These are phyloP conservation scores for Penicillium hesseltinei DNA, from an alignment of 2,329 filamentous ascomycete genomes.

Conservation along the genomic window DNA sequence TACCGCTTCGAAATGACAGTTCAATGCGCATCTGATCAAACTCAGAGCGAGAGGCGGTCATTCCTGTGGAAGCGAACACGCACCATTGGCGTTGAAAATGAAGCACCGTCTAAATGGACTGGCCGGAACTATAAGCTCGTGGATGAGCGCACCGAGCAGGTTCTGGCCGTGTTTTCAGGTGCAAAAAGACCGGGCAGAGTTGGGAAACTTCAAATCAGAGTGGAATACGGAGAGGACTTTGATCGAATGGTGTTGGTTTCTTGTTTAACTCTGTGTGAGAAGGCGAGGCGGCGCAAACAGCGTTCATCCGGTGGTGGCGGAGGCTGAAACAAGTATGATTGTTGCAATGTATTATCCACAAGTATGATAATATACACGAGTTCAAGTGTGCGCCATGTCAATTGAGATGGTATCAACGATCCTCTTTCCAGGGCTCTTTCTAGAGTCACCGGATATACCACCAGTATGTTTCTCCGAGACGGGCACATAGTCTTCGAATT, in stretches of 20 bases:
- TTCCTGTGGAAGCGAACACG: slow-evolving; percentile 33
- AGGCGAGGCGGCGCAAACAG: slow-evolving; percentile 10
- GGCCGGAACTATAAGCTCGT: slow-evolving; percentile 29
- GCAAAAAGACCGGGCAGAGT: slow-evolving; percentile 10
- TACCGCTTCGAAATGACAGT: slow-evolving; percentile 27
- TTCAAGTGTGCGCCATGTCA: neutral
- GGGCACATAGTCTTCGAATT: neutral
- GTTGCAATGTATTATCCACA: neutral
- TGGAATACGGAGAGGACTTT: slow-evolving; percentile 16
- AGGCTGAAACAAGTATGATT: slow-evolving; percentile 3
- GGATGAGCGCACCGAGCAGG: slow-evolving; percentile 13
- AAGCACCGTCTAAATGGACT: slow-evolving; percentile 17
- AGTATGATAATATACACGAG: slow-evolving; percentile 1
- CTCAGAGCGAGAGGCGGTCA: slow-evolving; percentile 10
- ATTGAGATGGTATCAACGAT: neutral
- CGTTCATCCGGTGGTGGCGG: slow-evolving; percentile 11
- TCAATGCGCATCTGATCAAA: neutral
- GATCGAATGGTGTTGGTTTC: slow-evolving; percentile 20
- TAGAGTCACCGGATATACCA: neutral
- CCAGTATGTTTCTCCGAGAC: neutral
- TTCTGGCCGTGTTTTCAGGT: slow-evolving; percentile 21
- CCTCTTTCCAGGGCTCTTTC: neutral
- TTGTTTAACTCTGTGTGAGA: slow-evolving; percentile 18
- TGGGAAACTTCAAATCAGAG: slow-evolving; percentile 18
- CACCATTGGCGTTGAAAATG: slow-evolving; percentile 20